These are phyloP conservation scores for Tolypocladium ovalisporum DNA, from an alignment of 2,329 filamentous ascomycete species.

Conservation along the genomic window DNA sequence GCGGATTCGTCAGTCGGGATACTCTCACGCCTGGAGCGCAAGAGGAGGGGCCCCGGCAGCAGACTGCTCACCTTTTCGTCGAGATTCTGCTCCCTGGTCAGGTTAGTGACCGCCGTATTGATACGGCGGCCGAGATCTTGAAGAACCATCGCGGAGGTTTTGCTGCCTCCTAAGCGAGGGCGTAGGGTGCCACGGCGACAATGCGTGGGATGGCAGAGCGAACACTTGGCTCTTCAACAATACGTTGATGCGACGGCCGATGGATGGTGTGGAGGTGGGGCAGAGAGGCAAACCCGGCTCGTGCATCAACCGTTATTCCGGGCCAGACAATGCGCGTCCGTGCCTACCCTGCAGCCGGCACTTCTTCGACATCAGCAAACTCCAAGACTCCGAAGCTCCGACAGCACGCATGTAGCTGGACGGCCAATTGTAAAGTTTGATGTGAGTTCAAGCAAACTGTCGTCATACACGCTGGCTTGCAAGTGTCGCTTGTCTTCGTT, in stretches of 20 bases:
- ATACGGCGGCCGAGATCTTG: conserved; percentile 98
- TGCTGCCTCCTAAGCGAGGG: not conserved
- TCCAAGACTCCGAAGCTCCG: too few relatives aligned
- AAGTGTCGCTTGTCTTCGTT: too few relatives aligned
- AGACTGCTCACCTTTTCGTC: conserved; percentile 73
- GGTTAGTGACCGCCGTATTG: conserved; percentile 87
- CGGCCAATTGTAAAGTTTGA: too few relatives aligned
- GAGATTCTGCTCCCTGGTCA: conserved; percentile 83
- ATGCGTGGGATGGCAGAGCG: not conserved
- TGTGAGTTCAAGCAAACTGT: too few relatives aligned
- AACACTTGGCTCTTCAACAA: not conserved
- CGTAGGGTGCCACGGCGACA: not conserved
- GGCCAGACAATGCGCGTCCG: not conserved
- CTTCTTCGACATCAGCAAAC: too few relatives aligned
- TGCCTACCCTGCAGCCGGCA: not conserved
- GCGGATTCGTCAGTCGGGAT: not conserved
- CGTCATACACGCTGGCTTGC: too few relatives aligned
- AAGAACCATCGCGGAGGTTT: conserved; percentile 65
- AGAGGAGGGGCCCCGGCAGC: not conserved
- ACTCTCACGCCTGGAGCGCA: not conserved
- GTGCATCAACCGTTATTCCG: not conserved
- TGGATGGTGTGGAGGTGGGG: not conserved
- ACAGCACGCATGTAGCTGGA: too few relatives aligned
- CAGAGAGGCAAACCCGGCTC: not conserved
- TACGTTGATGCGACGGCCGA: not conserved